Conservation (phyloP, 23 red algal genomes). For the Gracilaria caudata region DNA sequence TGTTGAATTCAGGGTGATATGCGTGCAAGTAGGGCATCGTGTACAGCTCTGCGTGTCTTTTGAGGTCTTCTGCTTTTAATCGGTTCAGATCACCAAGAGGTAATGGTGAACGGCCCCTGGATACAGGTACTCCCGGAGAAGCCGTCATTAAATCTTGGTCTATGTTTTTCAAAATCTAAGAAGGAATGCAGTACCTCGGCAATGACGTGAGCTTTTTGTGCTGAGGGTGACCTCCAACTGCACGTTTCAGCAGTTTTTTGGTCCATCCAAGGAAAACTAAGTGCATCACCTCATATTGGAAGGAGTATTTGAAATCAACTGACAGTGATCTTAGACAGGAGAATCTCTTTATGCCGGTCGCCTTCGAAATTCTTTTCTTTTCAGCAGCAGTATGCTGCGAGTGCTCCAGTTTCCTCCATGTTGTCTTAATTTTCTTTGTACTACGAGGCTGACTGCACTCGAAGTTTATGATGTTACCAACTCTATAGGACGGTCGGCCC, state of each 20-base stretch:
- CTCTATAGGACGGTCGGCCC: no score
- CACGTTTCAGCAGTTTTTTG: not conserved
- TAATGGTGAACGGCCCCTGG: no score
- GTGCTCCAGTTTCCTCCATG: not conserved
- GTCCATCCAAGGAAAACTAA: constrained; percentile 1
- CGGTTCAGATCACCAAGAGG: no score
- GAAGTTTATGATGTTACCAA: not conserved
- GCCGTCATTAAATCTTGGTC: no score
- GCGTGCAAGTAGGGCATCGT: no score
- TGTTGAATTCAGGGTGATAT: no score
- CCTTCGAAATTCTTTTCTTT: not conserved
- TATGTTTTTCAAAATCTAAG: not conserved
- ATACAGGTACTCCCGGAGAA: no score
- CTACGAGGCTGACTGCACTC: not conserved
- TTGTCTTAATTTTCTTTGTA: not conserved
- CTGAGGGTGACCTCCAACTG: not conserved
- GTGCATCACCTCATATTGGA: constrained; percentile 3
- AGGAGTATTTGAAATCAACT: not conserved
- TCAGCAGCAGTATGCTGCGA: not conserved
- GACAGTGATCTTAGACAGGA: not conserved
- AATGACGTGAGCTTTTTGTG: not conserved
- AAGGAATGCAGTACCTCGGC: not conserved
- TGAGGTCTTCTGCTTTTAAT: no score
- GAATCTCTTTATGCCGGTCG: not conserved
- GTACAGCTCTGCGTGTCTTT: no score